phyloP scores from a whole-genome alignment of 2,329 filamentous ascomycete genomes.

The Aspergillus sp. region DNA sequence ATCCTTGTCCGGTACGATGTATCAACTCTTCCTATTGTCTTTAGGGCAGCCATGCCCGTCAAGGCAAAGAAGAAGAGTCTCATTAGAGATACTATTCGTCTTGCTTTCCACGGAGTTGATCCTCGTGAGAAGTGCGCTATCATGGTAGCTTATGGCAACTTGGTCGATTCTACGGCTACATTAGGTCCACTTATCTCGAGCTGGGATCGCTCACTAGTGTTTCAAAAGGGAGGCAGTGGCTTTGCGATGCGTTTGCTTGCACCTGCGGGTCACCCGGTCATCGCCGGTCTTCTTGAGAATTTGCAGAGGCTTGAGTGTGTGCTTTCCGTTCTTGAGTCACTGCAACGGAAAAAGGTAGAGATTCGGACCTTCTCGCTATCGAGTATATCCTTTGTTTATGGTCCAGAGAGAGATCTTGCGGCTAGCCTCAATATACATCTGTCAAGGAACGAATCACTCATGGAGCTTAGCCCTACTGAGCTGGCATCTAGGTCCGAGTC shows the following conservation, averaged over 20 bases:
- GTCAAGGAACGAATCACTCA: slow-evolving; percentile 20
- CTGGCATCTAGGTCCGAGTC: slow-evolving; percentile 26
- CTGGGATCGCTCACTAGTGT: slow-evolving; percentile 34
- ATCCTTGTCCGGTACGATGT: slow-evolving; percentile 38
- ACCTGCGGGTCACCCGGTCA: slow-evolving; percentile 38
- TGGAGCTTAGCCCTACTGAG: slow-evolving; percentile 25
- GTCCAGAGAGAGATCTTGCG: slow-evolving; percentile 28
- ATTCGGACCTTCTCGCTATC: slow-evolving; percentile 39
- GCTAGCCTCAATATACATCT: slow-evolving; percentile 37
- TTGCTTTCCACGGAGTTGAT: slow-evolving; percentile 44
- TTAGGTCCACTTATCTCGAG: slow-evolving; percentile 30
- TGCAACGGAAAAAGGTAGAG: slow-evolving; percentile 37
- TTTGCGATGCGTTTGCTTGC: slow-evolving; percentile 44
- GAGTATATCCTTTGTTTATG: slow-evolving; percentile 39
- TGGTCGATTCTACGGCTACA: slow-evolving; percentile 30
- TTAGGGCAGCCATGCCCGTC: slow-evolving; percentile 33
- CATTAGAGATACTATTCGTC: slow-evolving; percentile 38
- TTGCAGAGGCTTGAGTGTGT: slow-evolving; percentile 43
- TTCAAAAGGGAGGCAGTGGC: slow-evolving; percentile 35
- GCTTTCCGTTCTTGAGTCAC: slow-evolving; percentile 37
- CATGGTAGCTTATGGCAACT: slow-evolving; percentile 40
- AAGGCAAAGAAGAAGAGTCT: slow-evolving; percentile 29
- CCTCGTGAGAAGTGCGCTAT: slow-evolving; percentile 33
- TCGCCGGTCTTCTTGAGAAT: slow-evolving; percentile 38
- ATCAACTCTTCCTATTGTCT: slow-evolving; percentile 31